Percentiles rank a stretch among this genome's conserved stretches.
Conservation (phyloP, 306 rosid species). For the Casuarina glauca region DNA sequence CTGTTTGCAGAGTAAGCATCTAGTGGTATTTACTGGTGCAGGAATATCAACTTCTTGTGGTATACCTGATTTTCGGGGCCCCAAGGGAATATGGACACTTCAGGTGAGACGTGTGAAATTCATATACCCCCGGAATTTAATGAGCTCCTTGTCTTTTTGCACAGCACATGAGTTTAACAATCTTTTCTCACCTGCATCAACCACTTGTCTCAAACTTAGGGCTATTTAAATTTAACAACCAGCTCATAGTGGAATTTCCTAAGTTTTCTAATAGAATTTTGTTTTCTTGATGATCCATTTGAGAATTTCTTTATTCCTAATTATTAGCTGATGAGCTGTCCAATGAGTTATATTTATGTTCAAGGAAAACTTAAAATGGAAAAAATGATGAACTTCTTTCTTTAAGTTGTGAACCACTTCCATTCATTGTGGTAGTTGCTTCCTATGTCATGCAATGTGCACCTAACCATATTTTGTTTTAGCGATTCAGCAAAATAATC, state of each 20-base stretch:
- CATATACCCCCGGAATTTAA: neutral
- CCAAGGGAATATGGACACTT: conserved; percentile 97
- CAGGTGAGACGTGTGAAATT: conserved; percentile 57
- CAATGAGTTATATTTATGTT: neutral
- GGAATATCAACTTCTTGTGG: conserved; percentile 99
- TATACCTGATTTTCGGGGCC: conserved; percentile 98
- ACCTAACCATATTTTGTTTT: neutral
- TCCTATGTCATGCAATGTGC: neutral
- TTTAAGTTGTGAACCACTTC: neutral
- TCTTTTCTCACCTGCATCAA: conserved; percentile 13
- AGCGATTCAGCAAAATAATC: neutral
- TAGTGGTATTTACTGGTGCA: conserved; percentile 97
- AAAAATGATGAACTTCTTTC: neutral
- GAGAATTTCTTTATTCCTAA: neutral
- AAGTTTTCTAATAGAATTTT: neutral
- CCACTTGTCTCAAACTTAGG: neutral
- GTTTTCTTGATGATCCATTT: neutral
- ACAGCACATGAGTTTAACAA: conserved; percentile 13
- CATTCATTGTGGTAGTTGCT: neutral
- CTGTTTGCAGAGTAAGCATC: conserved; percentile 90
- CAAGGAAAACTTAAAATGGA: neutral
- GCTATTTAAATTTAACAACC: conserved; percentile 4
- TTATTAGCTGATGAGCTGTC: conserved; percentile 1
- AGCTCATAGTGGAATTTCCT: neutral
- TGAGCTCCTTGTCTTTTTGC: conserved; percentile 12